These are phyloP conservation scores for Gossypium stocksii DNA, from an alignment of 345 rosid genomes.

Conservation along the genomic window DNA sequence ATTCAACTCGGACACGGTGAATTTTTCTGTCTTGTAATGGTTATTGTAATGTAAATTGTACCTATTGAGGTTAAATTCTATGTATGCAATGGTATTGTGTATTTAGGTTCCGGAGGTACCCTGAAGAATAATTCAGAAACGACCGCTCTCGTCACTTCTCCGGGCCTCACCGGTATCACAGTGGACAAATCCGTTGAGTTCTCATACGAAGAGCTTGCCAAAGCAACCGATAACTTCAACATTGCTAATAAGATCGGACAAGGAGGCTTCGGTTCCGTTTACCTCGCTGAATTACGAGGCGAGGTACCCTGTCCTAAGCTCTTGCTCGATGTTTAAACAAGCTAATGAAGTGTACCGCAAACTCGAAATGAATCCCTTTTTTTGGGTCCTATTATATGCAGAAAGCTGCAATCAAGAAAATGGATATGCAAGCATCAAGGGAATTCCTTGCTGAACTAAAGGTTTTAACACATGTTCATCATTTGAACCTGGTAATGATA, in stretches of 20 bases:
- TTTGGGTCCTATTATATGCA: conserved; percentile 26
- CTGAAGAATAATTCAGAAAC: conserved; percentile 30
- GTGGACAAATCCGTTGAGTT: conserved; percentile 89
- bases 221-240: conserved; percentile 78
- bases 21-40: not conserved
- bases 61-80: not conserved
- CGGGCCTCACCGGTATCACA: conserved; percentile 54
- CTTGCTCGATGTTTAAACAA: not conserved
- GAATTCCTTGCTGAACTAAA: conserved; percentile 90
- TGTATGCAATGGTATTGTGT: not conserved
- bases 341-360: not conserved
- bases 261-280: conserved; percentile 93
- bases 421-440: conserved; percentile 93
- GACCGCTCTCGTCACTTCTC: conserved; percentile 24
- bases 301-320: conserved; percentile 46
- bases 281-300: conserved; percentile 84
- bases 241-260: conserved; percentile 75
- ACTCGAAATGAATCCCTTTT: not conserved
- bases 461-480: conserved; percentile 91
- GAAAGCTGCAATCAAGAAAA: conserved; percentile 98
- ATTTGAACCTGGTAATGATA: conserved; percentile 67
- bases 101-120: conserved; percentile 28
- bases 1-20: conserved; percentile 24
- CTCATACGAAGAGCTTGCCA: conserved; percentile 85
- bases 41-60: not conserved